phyloP scores from a whole-genome alignment of 345 rosid genomes.

The Salix caprea region DNA sequence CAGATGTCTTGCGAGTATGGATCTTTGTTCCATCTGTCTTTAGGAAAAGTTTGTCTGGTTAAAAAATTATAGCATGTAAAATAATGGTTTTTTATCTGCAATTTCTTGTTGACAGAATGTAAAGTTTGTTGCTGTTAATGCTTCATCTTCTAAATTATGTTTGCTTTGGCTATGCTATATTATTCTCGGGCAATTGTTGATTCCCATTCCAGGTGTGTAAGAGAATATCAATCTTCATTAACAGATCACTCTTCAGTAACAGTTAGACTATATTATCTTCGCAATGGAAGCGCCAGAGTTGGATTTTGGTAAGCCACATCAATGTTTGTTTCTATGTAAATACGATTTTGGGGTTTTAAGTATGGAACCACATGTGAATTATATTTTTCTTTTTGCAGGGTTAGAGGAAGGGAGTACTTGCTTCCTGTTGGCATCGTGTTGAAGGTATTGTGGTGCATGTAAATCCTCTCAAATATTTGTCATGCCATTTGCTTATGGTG shows the following conservation, averaged over 20 bases:
- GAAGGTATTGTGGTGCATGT: conserved; percentile 49
- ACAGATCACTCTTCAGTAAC: conserved; percentile 51
- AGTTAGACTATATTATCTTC: conserved; percentile 75
- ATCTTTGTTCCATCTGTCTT: too few relatives aligned
- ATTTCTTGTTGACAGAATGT: background rate
- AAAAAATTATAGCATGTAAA: background rate
- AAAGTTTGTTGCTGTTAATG: background rate
- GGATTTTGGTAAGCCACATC: conserved; percentile 79
- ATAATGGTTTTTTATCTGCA: background rate
- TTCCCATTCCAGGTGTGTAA: conserved; percentile 64
- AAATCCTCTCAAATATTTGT: background rate
- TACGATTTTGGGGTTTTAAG: background rate
- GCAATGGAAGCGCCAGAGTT: conserved; percentile 89
- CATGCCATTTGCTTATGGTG: background rate
- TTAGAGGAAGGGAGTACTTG: conserved; percentile 77
- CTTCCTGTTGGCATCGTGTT: conserved; percentile 86
- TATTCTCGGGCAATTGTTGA: background rate
- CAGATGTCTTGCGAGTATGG: too few relatives aligned
- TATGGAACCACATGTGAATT: background rate
- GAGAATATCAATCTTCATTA: conserved; percentile 63
- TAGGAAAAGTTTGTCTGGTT: too few relatives aligned
- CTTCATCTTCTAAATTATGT: background rate
- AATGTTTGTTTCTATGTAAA: conserved; percentile 1
- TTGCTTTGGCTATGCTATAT: background rate
- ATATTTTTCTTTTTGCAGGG: conserved; percentile 43